Base-by-base conservation (phyloP, 345 rosid species). In the Camelina sativa region DNA sequence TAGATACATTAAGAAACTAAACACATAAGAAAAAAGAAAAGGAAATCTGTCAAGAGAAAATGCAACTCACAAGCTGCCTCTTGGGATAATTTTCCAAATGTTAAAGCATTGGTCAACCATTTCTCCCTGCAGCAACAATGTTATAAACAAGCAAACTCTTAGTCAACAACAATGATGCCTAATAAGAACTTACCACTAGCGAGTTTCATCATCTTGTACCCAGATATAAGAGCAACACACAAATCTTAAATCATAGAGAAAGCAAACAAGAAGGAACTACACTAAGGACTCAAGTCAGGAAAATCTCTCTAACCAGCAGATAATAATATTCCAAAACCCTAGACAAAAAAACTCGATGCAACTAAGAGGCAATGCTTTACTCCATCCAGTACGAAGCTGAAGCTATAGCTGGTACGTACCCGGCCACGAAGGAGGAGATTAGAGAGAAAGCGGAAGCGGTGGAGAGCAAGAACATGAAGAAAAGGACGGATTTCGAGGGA, bases 21-120 rank as follows among this genome's bases (percentile, higher is more conserved):
- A 48, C 5, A 66, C 38, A 73, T 22, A 70, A 15, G 56, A 47
- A 25, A 62, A 72, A 6, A 61, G n/a, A n/a, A 70, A 71, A 69
- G 32, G 61, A 38, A 69, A 22, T 67, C 32, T 8, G 25, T 7
- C 51, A 11, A 57, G 62, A 34, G 16, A 22, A 22, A 54, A 65
- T 34, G 54, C 79, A 65, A 78, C 97, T 89, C 84, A 93, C 97
- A 83, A 75, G 90, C 88, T 76, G 86, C 80, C 51, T 85, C 84
- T 67, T 80, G 65, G 0, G 98, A 79, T n/a, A 91, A 55, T 47
- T 25, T 57, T 67, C 84, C 71, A 72, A 80, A 74, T 69, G 76
- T 84, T 81, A 88, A 66, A 54, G 83, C 82, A 62, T 77, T 88
- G 15, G 76, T 71, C 62, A 89, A 73, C 54, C 81, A 79, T 65